phyloP scores from a whole-genome alignment of 2,329 filamentous ascomycete species.

The Pseudogymnoascus sp. region DNA sequence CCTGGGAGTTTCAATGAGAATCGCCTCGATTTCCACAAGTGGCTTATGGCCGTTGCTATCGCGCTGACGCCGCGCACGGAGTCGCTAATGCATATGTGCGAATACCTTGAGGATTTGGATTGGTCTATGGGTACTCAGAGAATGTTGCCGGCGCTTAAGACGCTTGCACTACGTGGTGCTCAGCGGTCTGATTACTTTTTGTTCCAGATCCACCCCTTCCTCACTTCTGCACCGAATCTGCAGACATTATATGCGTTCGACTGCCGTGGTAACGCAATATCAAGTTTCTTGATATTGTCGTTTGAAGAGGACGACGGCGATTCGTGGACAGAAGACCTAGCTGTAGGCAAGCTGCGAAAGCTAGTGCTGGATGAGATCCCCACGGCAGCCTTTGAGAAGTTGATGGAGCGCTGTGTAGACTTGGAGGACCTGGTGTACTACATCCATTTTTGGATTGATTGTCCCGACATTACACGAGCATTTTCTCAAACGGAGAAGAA shows the following conservation, averaged over 20 bases:
- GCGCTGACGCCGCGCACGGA: not conserved
- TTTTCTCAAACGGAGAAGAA: not conserved
- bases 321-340: conserved; percentile 21
- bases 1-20: not conserved
- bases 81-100: not conserved
- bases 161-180: not conserved
- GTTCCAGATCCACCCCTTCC: not conserved
- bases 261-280: not conserved
- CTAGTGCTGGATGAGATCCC: not conserved
- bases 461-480: not conserved
- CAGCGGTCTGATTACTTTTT: not conserved
- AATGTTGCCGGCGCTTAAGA: not conserved
- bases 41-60: not conserved
- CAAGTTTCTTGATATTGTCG: too few relatives aligned
- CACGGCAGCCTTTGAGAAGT: not conserved
- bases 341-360: conserved; percentile 20
- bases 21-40: not conserved
- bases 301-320: not conserved
- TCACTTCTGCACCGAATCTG: not conserved
- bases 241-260: not conserved
- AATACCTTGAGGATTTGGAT: not conserved
- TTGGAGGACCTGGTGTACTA: not conserved
- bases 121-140: not conserved
- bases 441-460: not conserved
- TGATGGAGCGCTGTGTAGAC: not conserved